Evolutionary conservation across 208 protist species (phyloP), one percentile per base, ranked within the genome.

Genomic region (Porcisia deanei): DNA sequence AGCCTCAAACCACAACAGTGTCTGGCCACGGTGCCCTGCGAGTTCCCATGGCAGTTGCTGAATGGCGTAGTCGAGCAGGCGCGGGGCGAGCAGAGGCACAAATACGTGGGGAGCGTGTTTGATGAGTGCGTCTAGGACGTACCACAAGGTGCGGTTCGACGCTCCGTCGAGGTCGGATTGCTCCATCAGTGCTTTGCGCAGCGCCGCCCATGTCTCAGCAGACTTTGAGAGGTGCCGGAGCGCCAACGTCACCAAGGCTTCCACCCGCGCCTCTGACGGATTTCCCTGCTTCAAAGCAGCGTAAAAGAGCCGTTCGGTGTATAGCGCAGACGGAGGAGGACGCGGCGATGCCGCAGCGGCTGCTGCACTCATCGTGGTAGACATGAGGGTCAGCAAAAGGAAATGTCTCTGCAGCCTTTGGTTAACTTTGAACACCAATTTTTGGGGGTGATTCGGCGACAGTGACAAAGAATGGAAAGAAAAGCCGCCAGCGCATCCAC

Each of bases 21-120:
- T 57, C 59, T 73, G 70, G 47, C 64, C 82, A 25, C 53, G 72
- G 45, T 81, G 71, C 57, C 64, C 65, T 9, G 70, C 64, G 59
- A 79, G 53, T 34, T 72, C 76, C 86, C 86, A 93, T 30, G 91
- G 89, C 71, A 94, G 76, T 64, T 93, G 88, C 70, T 96, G 89
- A 45, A 89, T 76, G 30, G 91, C 86, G 73, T 90, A 90, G 72
- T 94, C 91, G n/a, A 84, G 74, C 61, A 96, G 66, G 3, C 90
- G 84, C 37, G 91, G 88, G 1, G 81, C 71, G 25, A 93, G 71
- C 45, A 96, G 83, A 37, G 92, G 92, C 18, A 91, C 79, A 78
- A 90, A 96, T 37, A 96, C 82, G 73, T 90, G 85, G 70, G 92
- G 85, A 25, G 90, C 89, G 67, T 88, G 81, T 69, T 94, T 94